Percentiles rank a stretch among this genome's conserved stretches.
These are phyloP conservation scores for Xylona heveae DNA, from an alignment of 495 filamentous ascomycete genomes.

Conservation along the genomic window DNA sequence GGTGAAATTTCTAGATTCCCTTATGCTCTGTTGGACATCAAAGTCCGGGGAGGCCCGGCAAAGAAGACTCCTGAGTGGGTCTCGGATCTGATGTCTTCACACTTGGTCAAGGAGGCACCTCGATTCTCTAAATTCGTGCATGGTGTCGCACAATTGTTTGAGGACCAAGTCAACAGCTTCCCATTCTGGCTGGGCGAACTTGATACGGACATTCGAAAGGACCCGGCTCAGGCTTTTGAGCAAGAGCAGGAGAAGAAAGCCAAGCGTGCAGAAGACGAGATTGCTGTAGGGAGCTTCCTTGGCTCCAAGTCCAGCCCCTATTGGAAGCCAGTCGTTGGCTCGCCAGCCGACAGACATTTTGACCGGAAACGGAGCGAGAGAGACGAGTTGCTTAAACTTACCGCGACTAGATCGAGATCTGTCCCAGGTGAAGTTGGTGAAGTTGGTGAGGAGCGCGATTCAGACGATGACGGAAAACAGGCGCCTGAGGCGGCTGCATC, in stretches of 20 bases:
- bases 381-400: constrained; percentile 18
- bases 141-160: constrained; percentile 75
- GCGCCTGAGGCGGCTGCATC: constrained; percentile 7
- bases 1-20: constrained; percentile 89
- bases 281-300: constrained; percentile 71
- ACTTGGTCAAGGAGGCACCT: constrained; percentile 73
- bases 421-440: constrained; percentile 11
- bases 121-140: constrained; percentile 95
- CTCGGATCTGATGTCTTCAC: constrained; percentile 71
- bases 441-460: constrained; percentile 18
- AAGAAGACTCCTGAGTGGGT: constrained; percentile 68
- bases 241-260: constrained; percentile 69
- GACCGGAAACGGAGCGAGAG: constrained; percentile 30
- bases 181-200: constrained; percentile 89
- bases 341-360: constrained; percentile 36
- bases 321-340: constrained; percentile 35
- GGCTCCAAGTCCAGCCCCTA: constrained; percentile 25
- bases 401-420: background rate
- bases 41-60: constrained; percentile 46
- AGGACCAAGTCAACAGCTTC: constrained; percentile 86
- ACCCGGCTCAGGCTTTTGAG: constrained; percentile 78
- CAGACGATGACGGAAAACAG: constrained; percentile 18
- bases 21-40: constrained; percentile 81
- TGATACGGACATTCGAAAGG: constrained; percentile 79
- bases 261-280: constrained; percentile 63